Percentiles rank a stretch among this genome's conserved stretches.
Conservation (phyloP, 192 early-diverging fungal species). For the Coemansia sp. region DNA sequence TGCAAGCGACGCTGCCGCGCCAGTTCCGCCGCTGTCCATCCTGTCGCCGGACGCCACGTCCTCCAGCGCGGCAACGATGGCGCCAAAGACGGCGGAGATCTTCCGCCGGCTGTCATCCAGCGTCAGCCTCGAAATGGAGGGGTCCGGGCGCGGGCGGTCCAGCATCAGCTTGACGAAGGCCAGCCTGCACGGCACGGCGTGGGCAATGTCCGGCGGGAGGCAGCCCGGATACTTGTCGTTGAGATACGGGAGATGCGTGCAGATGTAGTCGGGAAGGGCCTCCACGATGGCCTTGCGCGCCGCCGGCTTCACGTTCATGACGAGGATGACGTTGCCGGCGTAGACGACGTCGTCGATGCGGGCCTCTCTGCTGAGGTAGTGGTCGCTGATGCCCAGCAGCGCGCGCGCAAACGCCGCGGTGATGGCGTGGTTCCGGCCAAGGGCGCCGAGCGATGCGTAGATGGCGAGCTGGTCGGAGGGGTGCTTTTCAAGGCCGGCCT, state of each 20-base stretch:
- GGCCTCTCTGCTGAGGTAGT: slow-evolving; percentile 71
- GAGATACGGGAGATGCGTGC: slow-evolving; percentile 74
- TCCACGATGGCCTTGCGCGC: slow-evolving; percentile 55
- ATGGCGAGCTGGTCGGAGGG: slow-evolving; percentile 71
- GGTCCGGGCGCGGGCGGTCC: slow-evolving; percentile 21
- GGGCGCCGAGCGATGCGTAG: slow-evolving; percentile 63
- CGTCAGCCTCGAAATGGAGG: slow-evolving; percentile 3
- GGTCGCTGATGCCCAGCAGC: slow-evolving; percentile 66
- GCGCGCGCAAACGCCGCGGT: slow-evolving; percentile 52
- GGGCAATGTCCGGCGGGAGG: slow-evolving; percentile 26
- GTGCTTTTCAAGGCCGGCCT: slow-evolving; percentile 65
- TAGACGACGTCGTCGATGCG: slow-evolving; percentile 70
- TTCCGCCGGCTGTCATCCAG: slow-evolving; percentile 8
- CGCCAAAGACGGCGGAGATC: background rate
- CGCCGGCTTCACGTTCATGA: slow-evolving; percentile 71
- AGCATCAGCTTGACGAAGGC: slow-evolving; percentile 43
- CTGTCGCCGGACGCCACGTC: background rate
- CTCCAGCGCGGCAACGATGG: slow-evolving; percentile 3
- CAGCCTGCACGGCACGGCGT: slow-evolving; percentile 26
- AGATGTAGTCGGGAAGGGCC: slow-evolving; percentile 74
- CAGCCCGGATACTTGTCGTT: slow-evolving; percentile 63
- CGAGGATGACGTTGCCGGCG: slow-evolving; percentile 72
- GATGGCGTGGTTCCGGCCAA: slow-evolving; percentile 66
- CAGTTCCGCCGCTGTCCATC: background rate
- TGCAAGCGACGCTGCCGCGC: background rate